phyloP scores from a whole-genome alignment of 768 basidiomycete species.

The Boletus tomentosulus region DNA sequence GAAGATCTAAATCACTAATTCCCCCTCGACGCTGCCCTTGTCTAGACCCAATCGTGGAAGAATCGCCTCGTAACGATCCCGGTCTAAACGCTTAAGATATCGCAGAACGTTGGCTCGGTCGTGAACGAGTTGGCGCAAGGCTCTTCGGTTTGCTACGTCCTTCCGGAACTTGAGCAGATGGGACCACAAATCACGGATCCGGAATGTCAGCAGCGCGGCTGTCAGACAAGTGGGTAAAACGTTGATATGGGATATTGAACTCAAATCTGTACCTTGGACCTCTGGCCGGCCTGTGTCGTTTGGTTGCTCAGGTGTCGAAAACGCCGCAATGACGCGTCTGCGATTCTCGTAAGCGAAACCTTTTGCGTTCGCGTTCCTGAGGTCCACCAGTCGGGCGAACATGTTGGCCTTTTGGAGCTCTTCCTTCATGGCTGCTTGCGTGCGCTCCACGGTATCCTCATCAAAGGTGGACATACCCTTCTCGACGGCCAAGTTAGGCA shows the following conservation, averaged over 20 bases:
- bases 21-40: slow-evolving; percentile 80
- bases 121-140: slow-evolving; percentile 76
- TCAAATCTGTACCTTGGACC: slow-evolving; percentile 68
- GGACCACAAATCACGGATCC: slow-evolving; percentile 77
- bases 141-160: slow-evolving; percentile 74
- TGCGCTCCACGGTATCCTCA: slow-evolving; percentile 17
- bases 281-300: slow-evolving; percentile 80
- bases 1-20: slow-evolving; percentile 61
- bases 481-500: slow-evolving; percentile 54
- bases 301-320: slow-evolving; percentile 65
- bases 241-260: background rate
- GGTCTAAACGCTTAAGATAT: slow-evolving; percentile 65
- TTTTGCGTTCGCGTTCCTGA: slow-evolving; percentile 81
- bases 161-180: slow-evolving; percentile 66
- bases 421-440: slow-evolving; percentile 25
- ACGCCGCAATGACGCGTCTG: slow-evolving; percentile 69
- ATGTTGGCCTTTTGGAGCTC: slow-evolving; percentile 46
- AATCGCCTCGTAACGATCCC: slow-evolving; percentile 67
- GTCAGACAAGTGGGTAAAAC: slow-evolving; percentile 1
- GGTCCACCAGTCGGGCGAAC: slow-evolving; percentile 71
- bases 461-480: slow-evolving; percentile 19
- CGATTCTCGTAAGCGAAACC: slow-evolving; percentile 90
- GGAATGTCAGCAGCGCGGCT: slow-evolving; percentile 86
- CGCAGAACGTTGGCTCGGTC: slow-evolving; percentile 77
- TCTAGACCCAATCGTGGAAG: slow-evolving; percentile 76